Percentiles rank a stretch among this genome's conserved stretches.
These are phyloP conservation scores for Geotrichum cucujoidarum DNA, from an alignment of 1,139 yeast species.

Conservation along the genomic window DNA sequence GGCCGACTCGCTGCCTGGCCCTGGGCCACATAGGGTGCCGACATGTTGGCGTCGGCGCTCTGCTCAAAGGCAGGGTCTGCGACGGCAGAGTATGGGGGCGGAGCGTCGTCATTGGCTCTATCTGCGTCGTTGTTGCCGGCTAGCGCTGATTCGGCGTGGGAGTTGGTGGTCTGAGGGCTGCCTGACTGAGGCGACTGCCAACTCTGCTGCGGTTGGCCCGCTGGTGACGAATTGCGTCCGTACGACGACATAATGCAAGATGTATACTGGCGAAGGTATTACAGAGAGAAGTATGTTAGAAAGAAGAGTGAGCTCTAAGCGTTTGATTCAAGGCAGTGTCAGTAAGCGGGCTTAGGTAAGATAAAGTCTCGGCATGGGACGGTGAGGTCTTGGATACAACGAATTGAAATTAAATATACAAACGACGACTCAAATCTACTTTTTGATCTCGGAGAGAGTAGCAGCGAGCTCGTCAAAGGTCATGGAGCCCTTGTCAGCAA, in stretches of 20 bases:
- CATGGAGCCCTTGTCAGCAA: constrained; percentile 9
- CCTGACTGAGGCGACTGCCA: no score
- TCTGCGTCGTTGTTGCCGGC: constrained; percentile 14
- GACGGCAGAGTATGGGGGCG: constrained; percentile 30
- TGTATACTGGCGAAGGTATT: background rate
- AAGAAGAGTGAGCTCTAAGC: background rate
- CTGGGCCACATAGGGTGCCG: constrained; percentile 14
- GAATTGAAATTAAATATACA: no score
- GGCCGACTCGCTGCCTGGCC: constrained; percentile 6
- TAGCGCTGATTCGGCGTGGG: background rate
- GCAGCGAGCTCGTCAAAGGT: constrained; percentile 14
- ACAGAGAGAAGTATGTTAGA: background rate
- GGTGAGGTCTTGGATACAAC: no score
- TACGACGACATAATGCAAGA: background rate
- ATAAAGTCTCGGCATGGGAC: no score
- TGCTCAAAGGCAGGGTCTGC: constrained; percentile 22
- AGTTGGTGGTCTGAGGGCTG: background rate
- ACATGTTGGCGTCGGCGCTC: constrained; percentile 9
- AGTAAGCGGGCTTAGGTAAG: no score
- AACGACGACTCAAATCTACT: no score
- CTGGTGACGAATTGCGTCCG: no score
- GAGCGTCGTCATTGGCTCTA: constrained; percentile 22
- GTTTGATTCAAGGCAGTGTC: background rate
- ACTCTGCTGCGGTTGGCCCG: no score
- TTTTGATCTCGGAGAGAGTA: constrained; percentile 7